A percentile compares a stretch with the other conserved stretches of the same genome.
Evolutionary conservation across 305 asterid genomes (phyloP).

Genomic region (Fraxinus sp.): DNA sequence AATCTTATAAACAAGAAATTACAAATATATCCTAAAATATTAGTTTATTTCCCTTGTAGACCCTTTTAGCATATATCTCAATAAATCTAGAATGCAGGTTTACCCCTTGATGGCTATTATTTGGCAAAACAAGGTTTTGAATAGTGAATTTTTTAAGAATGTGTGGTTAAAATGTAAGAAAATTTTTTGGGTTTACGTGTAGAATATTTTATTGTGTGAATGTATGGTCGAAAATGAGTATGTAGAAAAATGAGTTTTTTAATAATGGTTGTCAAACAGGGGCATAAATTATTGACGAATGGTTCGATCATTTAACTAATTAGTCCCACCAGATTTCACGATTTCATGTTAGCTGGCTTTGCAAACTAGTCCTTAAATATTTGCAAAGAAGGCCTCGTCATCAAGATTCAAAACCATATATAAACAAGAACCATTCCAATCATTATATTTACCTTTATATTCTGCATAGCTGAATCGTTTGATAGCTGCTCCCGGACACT

Average conservation of each 20-base stretch:
- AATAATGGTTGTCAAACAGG: no score
- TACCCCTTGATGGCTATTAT: background rate
- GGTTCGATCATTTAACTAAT: background rate
- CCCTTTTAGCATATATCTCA: background rate
- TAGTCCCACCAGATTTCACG: background rate
- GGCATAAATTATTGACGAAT: background rate
- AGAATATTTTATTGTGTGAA: no score
- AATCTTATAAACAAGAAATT: background rate
- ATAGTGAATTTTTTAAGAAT: no score
- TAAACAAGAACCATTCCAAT: conserved; percentile 7
- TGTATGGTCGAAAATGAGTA: no score
- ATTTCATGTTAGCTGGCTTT: background rate
- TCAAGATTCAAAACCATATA: conserved; percentile 13
- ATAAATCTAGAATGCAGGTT: background rate
- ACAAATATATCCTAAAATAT: background rate
- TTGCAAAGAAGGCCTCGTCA: background rate
- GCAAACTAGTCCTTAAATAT: background rate
- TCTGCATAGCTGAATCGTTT: conserved; percentile 25
- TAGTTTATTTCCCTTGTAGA: background rate
- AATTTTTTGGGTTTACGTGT: no score
- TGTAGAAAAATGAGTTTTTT: no score
- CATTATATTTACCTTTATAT: conserved; percentile 37
- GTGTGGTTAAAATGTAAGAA: no score
- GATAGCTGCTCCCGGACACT: conserved; percentile 36
- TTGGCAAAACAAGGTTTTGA: no score